Evolutionary conservation across 1,284 basidiomycete species (phyloP).

Genomic region (Amylostereum areolatum): DNA sequence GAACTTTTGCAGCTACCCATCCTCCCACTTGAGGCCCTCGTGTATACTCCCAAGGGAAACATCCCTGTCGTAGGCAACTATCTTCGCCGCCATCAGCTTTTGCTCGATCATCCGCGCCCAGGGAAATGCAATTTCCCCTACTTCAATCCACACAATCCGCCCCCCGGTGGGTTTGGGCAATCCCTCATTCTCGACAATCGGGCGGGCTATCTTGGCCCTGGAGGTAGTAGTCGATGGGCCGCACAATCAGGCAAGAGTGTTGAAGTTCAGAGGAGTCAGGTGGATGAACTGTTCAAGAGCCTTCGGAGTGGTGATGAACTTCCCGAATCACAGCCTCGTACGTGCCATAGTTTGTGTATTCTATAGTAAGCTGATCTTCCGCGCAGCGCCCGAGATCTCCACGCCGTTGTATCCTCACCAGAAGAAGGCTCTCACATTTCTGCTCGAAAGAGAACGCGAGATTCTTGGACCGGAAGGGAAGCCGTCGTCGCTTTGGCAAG

Average conservation of each 20-base stretch:
- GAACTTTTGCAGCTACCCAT: conserved; percentile 57
- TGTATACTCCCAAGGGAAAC: conserved; percentile 91
- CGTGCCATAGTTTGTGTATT: conserved; percentile 21
- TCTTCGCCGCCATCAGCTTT: conserved; percentile 61
- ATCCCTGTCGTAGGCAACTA: conserved; percentile 75
- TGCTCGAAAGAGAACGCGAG: conserved; percentile 90
- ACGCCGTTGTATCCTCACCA: conserved; percentile 96
- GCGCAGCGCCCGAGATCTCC: conserved; percentile 70
- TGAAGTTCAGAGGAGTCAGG: conserved; percentile 89
- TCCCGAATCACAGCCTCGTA: conserved; percentile 78
- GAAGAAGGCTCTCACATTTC: conserved; percentile 94
- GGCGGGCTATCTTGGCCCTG: conserved; percentile 33
- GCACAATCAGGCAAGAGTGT: conserved; percentile 71
- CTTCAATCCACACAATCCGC: conserved; percentile 84
- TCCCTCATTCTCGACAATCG: conserved; percentile 35
- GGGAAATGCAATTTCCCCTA: conserved; percentile 65
- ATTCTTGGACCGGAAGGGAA: conserved; percentile 43
- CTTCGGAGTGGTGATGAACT: conserved; percentile 85
- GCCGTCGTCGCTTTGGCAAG: conserved; percentile 76
- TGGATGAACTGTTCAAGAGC: conserved; percentile 90
- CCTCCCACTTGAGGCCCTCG: conserved; percentile 77
- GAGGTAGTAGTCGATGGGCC: conserved; percentile 49
- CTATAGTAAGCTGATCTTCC: conserved; percentile 3
- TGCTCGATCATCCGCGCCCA: conserved; percentile 76
- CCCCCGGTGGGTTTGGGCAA: conserved; percentile 58